Percentiles rank a stretch among this genome's conserved stretches.
Evolutionary conservation across 805 yeast genomes (phyloP).

Genomic region (Candida ficus): DNA sequence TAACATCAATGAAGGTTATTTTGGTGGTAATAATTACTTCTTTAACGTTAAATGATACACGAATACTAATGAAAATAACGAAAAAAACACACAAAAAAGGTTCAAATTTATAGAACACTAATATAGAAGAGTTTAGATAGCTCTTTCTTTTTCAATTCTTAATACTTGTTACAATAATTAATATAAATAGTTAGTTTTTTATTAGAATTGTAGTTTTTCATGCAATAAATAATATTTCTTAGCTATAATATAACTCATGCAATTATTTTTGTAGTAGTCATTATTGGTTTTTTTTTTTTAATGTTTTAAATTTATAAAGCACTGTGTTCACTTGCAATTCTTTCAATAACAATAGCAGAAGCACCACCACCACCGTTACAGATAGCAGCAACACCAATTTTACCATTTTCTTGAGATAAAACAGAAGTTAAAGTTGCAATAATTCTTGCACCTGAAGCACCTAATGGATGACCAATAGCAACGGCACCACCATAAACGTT

Average conservation of each 20-base stretch:
- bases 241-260: too few relatives aligned
- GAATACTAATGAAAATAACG: not conserved
- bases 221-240: too few relatives aligned
- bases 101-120: too few relatives aligned
- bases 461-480: conserved; percentile 92
- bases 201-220: too few relatives aligned
- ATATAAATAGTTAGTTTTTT: too few relatives aligned
- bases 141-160: too few relatives aligned
- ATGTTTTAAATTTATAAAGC: conserved; percentile 11
- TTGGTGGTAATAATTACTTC: not conserved
- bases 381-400: conserved; percentile 90
- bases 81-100: too few relatives aligned
- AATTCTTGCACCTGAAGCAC: conserved; percentile 94
- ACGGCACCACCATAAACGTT: conserved; percentile 96
- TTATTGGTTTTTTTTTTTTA: too few relatives aligned
- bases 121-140: too few relatives aligned
- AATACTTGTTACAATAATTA: too few relatives aligned
- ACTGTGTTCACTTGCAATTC: conserved; percentile 31
- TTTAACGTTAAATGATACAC: not conserved
- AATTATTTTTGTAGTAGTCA: too few relatives aligned
- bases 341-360: conserved; percentile 84
- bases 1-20: conserved; percentile 8
- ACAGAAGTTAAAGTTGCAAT: conserved; percentile 81
- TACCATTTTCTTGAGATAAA: conserved; percentile 78
- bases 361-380: conserved; percentile 99